Conservation (phyloP, 2,329 filamentous ascomycete species). For the Emericellopsis atlantica region DNA sequence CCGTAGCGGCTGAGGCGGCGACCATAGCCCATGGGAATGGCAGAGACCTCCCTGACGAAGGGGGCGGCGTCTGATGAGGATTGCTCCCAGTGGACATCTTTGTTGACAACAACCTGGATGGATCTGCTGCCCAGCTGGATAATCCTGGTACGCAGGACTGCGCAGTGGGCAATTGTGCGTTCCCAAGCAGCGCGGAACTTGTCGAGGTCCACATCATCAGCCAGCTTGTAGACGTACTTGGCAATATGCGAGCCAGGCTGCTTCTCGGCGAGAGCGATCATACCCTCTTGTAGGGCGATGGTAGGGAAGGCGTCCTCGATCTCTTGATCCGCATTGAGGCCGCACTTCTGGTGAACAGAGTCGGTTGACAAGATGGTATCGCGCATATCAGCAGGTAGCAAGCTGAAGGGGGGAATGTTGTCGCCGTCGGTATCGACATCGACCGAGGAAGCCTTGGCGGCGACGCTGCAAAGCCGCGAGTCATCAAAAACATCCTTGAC, state of each 20-base stretch:
- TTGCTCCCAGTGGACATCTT: not conserved
- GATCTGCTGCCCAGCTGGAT: slow-evolving; percentile 4
- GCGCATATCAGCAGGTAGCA: not conserved
- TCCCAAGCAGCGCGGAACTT: slow-evolving; percentile 8
- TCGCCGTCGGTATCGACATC: not conserved
- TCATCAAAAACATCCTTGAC: slow-evolving; percentile 8
- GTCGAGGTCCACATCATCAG: slow-evolving; percentile 3
- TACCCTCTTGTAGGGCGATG: slow-evolving; percentile 32
- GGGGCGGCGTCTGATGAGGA: not conserved
- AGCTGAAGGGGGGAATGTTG: not conserved
- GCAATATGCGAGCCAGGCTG: slow-evolving; percentile 8
- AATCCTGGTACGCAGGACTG: slow-evolving; percentile 9
- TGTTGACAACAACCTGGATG: slow-evolving; percentile 1
- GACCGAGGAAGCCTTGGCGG: not conserved
- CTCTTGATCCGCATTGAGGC: slow-evolving; percentile 1
- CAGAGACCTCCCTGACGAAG: not conserved
- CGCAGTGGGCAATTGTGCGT: slow-evolving; percentile 4
- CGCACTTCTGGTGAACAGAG: slow-evolving; percentile 2
- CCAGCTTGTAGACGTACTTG: slow-evolving; percentile 5
- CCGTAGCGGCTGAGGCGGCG: slow-evolving; percentile 1
- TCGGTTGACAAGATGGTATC: not conserved
- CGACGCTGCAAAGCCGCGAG: slow-evolving; percentile 3
- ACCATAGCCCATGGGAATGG: not conserved
- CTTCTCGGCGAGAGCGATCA: slow-evolving; percentile 32
- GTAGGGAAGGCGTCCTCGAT: slow-evolving; percentile 36